Evolutionary conservation across 176 grass and related monocot genomes (phyloP).

Genomic region (Oropetium thomaeum): DNA sequence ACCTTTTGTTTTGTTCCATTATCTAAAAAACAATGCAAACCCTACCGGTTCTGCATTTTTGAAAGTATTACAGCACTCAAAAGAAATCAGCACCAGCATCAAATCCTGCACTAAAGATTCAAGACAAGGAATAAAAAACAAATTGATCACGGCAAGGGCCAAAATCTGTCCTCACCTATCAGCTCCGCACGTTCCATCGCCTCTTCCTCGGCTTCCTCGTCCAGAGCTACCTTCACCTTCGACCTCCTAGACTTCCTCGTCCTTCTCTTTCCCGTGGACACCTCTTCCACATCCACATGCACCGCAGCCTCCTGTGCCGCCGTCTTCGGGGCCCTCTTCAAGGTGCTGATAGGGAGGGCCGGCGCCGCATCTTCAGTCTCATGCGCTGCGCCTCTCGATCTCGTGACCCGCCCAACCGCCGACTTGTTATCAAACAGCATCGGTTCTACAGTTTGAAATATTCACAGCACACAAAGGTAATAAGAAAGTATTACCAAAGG

Average conservation of each 20-base stretch:
- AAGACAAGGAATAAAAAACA: not conserved
- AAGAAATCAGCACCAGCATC: not conserved
- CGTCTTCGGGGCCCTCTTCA: slow-evolving; percentile 37
- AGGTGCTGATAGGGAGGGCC: slow-evolving; percentile 19
- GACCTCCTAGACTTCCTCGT: slow-evolving; percentile 20
- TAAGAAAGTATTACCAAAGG: too few relatives aligned
- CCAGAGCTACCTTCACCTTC: slow-evolving; percentile 1
- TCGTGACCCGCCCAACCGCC: not conserved
- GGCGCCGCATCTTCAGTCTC: slow-evolving; percentile 4
- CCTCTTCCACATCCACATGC: not conserved
- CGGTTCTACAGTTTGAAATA: not conserved
- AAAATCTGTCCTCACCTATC: slow-evolving; percentile 32
- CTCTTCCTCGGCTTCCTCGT: not conserved
- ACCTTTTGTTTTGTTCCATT: too few relatives aligned
- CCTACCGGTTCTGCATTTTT: too few relatives aligned
- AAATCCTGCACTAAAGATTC: not conserved
- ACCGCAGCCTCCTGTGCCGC: not conserved
- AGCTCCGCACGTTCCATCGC: not conserved
- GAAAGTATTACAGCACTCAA: not conserved
- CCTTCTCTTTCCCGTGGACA: slow-evolving; percentile 16
- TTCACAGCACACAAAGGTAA: not conserved
- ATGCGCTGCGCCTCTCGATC: not conserved
- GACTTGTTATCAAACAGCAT: not conserved
- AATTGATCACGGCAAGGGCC: not conserved
- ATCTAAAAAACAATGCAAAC: too few relatives aligned